Evolutionary conservation across 2,329 filamentous ascomycete species (phyloP), one percentile per base, ranked within the genome.

Genomic region (Ophiostoma sp.): DNA sequence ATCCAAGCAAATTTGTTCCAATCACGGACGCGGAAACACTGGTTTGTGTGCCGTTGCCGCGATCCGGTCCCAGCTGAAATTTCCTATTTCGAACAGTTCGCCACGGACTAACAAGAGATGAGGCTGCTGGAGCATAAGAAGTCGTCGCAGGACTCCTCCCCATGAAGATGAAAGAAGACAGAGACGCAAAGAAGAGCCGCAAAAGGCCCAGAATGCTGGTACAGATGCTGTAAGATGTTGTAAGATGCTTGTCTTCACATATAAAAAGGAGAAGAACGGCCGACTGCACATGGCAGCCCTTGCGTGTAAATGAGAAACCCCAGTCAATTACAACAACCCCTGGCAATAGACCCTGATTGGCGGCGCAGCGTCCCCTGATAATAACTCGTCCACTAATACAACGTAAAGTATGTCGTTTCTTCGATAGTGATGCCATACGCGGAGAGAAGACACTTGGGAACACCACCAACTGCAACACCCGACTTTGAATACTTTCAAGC

Each of bases 351-450:
- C 12, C 22, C 61, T 45, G 61, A 64, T 64, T 64, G 61, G 61
- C 61, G 61, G 36, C 22, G 36, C 61, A 28, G 19, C 7, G 4
- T 45, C 59, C 59, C 59, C 36, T 64, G 59, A 57, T 63, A 63
- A 63, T 63, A 57, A 57, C 55, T 31, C 55, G 55, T 59, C 55
- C 28, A n/a, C 28, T 59, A 59, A 55, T 55, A 55, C n/a, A 22
- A n/a, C 50, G 50, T 52, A 25, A n/a, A 52, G 8, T 19, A 12
- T 25, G 12, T 8, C 6, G n/a, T 9, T 22, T 7, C n/a, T 6
- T 25, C 12, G 22, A 25, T 28, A 8, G 17, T 2, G 11, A 59
- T 12, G 55, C 28, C 45, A 48, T n/a, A n/a, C n/a, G n/a, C n/a
- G n/a, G n/a, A n/a, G n/a, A n/a, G n/a, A n/a, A n/a, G n/a, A n/a